Percentiles rank a stretch among this genome's conserved stretches.
Conservation (phyloP, 2,329 filamentous ascomycete species). For the Aspergillus fructus region DNA sequence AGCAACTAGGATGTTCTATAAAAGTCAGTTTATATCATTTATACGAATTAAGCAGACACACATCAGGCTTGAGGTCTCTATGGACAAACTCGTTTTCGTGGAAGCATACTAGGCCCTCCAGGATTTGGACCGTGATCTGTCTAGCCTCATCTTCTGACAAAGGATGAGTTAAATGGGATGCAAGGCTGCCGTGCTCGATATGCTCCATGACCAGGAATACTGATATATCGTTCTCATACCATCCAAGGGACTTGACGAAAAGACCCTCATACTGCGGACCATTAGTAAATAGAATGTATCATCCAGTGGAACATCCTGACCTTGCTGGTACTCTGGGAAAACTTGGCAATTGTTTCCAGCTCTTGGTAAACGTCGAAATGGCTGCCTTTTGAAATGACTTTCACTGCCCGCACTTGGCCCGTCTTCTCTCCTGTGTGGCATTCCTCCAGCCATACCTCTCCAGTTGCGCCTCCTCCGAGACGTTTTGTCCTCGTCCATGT, state of each 20-base stretch:
- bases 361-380: not conserved
- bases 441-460: not conserved
- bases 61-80: not conserved
- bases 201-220: constrained; percentile 3
- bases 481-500: too few relatives aligned
- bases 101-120: not conserved
- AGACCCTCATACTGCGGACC: not conserved
- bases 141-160: not conserved
- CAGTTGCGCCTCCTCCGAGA: not conserved
- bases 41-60: not conserved
- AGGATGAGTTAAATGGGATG: not conserved
- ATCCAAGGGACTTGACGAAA: not conserved
- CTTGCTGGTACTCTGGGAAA: not conserved
- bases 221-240: not conserved
- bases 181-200: not conserved
- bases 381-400: not conserved
- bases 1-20: not conserved
- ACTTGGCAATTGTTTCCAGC: not conserved
- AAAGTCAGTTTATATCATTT: too few relatives aligned
- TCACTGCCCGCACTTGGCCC: not conserved
- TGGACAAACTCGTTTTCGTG: constrained; percentile 1
- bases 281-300: not conserved
- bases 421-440: not conserved
- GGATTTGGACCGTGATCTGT: not conserved
- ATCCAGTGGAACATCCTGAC: not conserved